phyloP scores from a whole-genome alignment of 495 filamentous ascomycete genomes.

The Penicillium paradoxum region DNA sequence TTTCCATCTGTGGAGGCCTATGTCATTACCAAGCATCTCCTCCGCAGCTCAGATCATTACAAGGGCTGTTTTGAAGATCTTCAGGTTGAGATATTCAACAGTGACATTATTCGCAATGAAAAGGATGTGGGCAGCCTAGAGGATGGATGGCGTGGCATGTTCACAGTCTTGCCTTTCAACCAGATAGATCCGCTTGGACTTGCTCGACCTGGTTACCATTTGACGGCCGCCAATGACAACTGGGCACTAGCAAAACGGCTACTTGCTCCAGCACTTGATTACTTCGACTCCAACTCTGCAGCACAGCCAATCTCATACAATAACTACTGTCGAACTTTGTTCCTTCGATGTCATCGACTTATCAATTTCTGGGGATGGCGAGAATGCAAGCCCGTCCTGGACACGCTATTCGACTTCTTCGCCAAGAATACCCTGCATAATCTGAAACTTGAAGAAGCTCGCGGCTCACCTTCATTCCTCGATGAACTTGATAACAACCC shows the following conservation, averaged over 20 bases:
- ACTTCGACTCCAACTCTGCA: slow-evolving; percentile 54
- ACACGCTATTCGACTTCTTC: slow-evolving; percentile 86
- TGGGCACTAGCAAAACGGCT: slow-evolving; percentile 68
- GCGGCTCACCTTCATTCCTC: slow-evolving; percentile 73
- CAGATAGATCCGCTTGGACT: slow-evolving; percentile 71
- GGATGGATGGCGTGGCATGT: slow-evolving; percentile 64
- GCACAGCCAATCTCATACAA: slow-evolving; percentile 65
- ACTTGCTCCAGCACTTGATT: slow-evolving; percentile 56
- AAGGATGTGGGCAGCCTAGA: slow-evolving; percentile 60
- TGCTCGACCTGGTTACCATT: slow-evolving; percentile 50
- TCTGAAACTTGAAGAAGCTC: slow-evolving; percentile 70
- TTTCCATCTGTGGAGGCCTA: slow-evolving; percentile 57
- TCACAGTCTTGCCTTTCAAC: slow-evolving; percentile 66
- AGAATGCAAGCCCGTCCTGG: slow-evolving; percentile 71
- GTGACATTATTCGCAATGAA: slow-evolving; percentile 8
- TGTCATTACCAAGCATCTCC: slow-evolving; percentile 58
- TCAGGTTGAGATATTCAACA: slow-evolving; percentile 46
- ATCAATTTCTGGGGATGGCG: slow-evolving; percentile 83
- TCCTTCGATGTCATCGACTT: slow-evolving; percentile 73
- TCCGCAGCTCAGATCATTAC: slow-evolving; percentile 39
- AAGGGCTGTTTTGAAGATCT: slow-evolving; percentile 36
- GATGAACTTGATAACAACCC: slow-evolving; percentile 62
- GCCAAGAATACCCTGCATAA: slow-evolving; percentile 67
- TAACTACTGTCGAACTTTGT: slow-evolving; percentile 67
- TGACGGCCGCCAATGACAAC: slow-evolving; percentile 53